Base-by-base conservation (phyloP, 768 basidiomycete genomes). In the Tylopilus intermedius region DNA sequence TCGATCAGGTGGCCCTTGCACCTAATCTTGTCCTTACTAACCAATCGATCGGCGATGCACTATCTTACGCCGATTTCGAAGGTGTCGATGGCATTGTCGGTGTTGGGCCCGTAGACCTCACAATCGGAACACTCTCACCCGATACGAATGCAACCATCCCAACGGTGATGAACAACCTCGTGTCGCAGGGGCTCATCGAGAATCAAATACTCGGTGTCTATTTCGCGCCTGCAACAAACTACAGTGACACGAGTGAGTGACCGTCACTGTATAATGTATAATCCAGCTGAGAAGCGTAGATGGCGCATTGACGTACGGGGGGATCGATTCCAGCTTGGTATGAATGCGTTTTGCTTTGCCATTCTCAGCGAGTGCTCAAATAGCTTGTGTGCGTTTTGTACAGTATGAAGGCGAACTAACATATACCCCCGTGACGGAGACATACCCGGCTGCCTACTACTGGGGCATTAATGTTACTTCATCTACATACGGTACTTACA, bases 41-140 rank as follows among this genome's bases (percentile, higher is more conserved):
- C 21, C 70, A 70, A 43, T 62, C 64, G 5, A 71, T 71, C n/a
- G 65, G 63, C 55, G 55, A 52, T 21, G 65, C 62, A 37, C 35
- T 56, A 5, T 35, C 40, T 7, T 62, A 15, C 10, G 47, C 39
- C 5, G 39, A 43, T 29, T 65, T 68, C 30, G 18, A 33, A 21
- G 63, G 57, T 35, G 49, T 68, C 9, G 63, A 66, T 35, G 67
- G 67, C 10, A 66, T 67, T 26, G 7, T 68, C 7, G 67, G 65
- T 21, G 30, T 68, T 26, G 67, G 67, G 15, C 67, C 66, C 35
- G 24, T 51, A 15, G 54, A 54, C 27, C 60, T 63, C 13, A 67
- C 61, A 2, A 10, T 5, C 15, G 52, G 54, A n/a, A 52, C 42
- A 2, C 54, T 56, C 4, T 27, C 40, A 2, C 41, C 43, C 29